phyloP scores from a whole-genome alignment of 768 basidiomycete genomes.

The Botryobasidium botryosum region DNA sequence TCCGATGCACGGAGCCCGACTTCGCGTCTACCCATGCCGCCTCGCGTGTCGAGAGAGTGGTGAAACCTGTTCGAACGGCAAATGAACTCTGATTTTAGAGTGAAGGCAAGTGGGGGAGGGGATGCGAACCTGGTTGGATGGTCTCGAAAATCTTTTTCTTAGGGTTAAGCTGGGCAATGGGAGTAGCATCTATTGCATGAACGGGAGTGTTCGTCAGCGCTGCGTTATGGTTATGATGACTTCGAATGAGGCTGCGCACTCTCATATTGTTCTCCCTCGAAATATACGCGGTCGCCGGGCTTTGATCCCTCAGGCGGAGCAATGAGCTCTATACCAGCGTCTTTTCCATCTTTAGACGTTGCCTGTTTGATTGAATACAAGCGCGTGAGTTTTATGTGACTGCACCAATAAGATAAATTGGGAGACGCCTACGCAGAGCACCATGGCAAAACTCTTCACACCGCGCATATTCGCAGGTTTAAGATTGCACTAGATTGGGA shows the following conservation, averaged over 20 bases:
- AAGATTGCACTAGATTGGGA: constrained; percentile 33
- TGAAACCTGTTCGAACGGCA: constrained; percentile 45
- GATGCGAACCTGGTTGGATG: constrained; percentile 60
- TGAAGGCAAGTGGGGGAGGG: constrained; percentile 4
- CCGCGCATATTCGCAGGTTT: constrained; percentile 97
- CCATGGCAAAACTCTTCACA: constrained; percentile 96
- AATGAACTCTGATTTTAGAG: no score
- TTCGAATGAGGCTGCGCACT: no score
- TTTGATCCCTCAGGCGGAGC: constrained; percentile 71
- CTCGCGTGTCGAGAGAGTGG: constrained; percentile 68
- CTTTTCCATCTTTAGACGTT: constrained; percentile 76
- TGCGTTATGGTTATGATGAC: neutral
- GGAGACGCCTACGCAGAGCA: constrained; percentile 52
- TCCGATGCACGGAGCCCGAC: constrained; percentile 63
- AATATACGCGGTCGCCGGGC: constrained; percentile 89
- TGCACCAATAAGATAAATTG: constrained; percentile 2
- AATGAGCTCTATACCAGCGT: constrained; percentile 80
- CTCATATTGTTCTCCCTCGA: constrained; percentile 80
- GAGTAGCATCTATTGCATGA: constrained; percentile 20
- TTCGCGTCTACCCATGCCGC: constrained; percentile 86
- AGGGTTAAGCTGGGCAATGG: constrained; percentile 79
- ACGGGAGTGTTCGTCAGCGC: constrained; percentile 3
- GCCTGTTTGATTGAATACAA: constrained; percentile 36
- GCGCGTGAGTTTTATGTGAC: neutral
- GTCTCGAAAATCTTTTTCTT: constrained; percentile 99